phyloP scores from a whole-genome alignment of 2,329 filamentous ascomycete species.

The Dendryphion nanum region DNA sequence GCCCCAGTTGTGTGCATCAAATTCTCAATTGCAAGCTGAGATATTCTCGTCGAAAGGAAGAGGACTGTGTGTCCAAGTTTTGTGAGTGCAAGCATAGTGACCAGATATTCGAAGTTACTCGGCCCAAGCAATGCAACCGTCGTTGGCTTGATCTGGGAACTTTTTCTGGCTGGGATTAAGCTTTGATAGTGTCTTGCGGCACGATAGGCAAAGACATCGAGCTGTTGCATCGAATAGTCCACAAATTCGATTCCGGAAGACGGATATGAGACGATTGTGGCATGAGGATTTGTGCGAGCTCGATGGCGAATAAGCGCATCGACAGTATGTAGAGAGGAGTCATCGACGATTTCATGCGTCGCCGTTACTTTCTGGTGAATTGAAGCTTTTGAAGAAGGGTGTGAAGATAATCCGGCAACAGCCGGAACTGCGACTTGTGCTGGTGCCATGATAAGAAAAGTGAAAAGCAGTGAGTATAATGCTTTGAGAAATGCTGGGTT shows the following conservation, averaged over 20 bases:
- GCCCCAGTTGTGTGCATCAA: conserved; percentile 33
- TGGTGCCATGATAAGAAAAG: too few relatives aligned
- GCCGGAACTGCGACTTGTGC: conserved; percentile 16
- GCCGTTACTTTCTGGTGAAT: conserved; percentile 1
- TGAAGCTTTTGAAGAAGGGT: conserved; percentile 1
- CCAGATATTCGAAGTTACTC: conserved; percentile 56
- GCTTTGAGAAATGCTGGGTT: too few relatives aligned
- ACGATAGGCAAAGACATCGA: conserved; percentile 42
- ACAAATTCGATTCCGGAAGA: conserved; percentile 45
- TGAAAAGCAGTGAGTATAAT: too few relatives aligned
- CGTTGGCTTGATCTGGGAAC: conserved; percentile 14
- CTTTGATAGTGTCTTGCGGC: conserved; percentile 20
- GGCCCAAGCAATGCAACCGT: conserved; percentile 53
- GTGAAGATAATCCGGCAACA: too few relatives aligned
- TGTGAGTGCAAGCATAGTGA: conserved; percentile 55
- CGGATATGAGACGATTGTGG: conserved; percentile 46
- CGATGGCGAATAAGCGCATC: conserved; percentile 42
- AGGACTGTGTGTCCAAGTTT: conserved; percentile 57
- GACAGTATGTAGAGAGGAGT: conserved; percentile 30
- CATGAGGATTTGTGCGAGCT: conserved; percentile 33
- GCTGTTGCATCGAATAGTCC: conserved; percentile 47
- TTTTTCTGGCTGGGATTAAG: conserved; percentile 16
- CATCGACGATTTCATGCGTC: conserved; percentile 4
- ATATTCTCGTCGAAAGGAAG: conserved; percentile 55
- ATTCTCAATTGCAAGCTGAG: conserved; percentile 50